These are phyloP conservation scores for Ascochyta rabiei DNA, from an alignment of 2,329 filamentous ascomycete genomes.

Conservation along the genomic window DNA sequence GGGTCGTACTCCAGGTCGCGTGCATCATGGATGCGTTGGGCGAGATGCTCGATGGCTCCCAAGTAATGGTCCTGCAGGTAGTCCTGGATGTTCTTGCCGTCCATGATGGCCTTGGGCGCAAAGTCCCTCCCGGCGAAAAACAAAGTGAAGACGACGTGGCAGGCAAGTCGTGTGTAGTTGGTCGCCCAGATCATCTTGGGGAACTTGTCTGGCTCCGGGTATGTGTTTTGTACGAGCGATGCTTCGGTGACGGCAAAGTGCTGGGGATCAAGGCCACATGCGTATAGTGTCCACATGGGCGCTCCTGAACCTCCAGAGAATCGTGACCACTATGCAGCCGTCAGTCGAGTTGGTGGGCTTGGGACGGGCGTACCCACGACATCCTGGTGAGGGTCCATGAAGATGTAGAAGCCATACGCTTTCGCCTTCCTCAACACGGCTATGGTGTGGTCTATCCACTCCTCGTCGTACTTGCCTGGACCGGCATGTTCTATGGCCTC, in stretches of 20 bases:
- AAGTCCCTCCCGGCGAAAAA: constrained; percentile 93
- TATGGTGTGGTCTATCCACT: constrained; percentile 91
- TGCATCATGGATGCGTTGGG: constrained; percentile 83
- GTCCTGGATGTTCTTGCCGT: constrained; percentile 95
- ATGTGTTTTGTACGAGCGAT: constrained; percentile 93
- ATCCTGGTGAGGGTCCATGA: constrained; percentile 99
- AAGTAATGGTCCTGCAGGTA: constrained; percentile 90
- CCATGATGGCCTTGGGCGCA: constrained; percentile 92
- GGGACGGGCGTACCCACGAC: constrained; percentile 65
- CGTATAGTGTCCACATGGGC: constrained; percentile 97
- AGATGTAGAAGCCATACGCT: constrained; percentile 90
- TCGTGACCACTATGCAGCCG: constrained; percentile 74
- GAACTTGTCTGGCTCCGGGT: constrained; percentile 80
- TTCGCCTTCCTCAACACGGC: constrained; percentile 82
- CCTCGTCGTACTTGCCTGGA: constrained; percentile 90
- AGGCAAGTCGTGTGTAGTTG: constrained; percentile 87
- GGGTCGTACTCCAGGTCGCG: constrained; percentile 85
- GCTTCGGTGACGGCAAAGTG: constrained; percentile 87
- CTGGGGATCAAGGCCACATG: constrained; percentile 86
- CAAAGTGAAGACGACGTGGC: constrained; percentile 89
- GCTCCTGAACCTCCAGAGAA: constrained; percentile 94
- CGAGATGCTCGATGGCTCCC: constrained; percentile 78
- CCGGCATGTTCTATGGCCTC: constrained; percentile 95
- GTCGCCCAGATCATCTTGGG: constrained; percentile 99
- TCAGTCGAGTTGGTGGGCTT: not conserved